Base-by-base conservation (phyloP, 768 basidiomycete species). In the Pisolithus marmoratus region DNA sequence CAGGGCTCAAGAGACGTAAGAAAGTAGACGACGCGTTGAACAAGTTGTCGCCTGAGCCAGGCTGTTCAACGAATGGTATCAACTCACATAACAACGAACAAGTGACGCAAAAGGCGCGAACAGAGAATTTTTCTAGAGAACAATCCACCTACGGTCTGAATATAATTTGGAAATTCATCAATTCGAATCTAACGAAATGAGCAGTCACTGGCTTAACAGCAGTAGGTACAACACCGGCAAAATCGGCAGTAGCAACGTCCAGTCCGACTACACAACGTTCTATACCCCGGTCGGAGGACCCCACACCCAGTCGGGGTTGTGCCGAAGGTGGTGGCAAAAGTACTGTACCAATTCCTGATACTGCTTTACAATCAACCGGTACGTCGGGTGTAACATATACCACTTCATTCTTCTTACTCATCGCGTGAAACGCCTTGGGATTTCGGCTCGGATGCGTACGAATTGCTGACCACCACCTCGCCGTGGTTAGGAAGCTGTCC, bases 1-100 rank as follows among this genome's bases (percentile, higher is more conserved):
- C 66, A 47, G 62, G 63, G 43, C 64, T 65, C 41, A 68, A 73
- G 54, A 74, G 72, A 58, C 79, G 74, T 65, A 80, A 76, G 58
- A 78, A 72, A 44, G 70, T 66, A 49, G 56, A 51, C n/a, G 19
- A 53, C 12, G 20, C n/a, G n/a, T 17, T 24, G 5, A 17, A 17
- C 11, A 45, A 45, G 24, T 26, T 45, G 23, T 15, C 23, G 23
- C 23, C 23, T 15, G 23, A 26, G 9, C 3, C 42, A 14, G 17
- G 14, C 23, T 11, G 23, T 15, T 26, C 24, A 9, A 24, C 4
- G 4, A 23, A 29, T 26, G n/a, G 23, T 1, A 17, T n/a, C 27
- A 19, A 14, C n/a, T 15, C n/a, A 23, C 31, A 34, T 6, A 41
- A 38, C 37, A 14, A 34, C n/a, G 15, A 27, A 11, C 23, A 26